Evolutionary conservation across 345 rosid genomes (phyloP), one percentile per base, ranked within the genome.

Genomic region (Ceriops zippeliana): DNA sequence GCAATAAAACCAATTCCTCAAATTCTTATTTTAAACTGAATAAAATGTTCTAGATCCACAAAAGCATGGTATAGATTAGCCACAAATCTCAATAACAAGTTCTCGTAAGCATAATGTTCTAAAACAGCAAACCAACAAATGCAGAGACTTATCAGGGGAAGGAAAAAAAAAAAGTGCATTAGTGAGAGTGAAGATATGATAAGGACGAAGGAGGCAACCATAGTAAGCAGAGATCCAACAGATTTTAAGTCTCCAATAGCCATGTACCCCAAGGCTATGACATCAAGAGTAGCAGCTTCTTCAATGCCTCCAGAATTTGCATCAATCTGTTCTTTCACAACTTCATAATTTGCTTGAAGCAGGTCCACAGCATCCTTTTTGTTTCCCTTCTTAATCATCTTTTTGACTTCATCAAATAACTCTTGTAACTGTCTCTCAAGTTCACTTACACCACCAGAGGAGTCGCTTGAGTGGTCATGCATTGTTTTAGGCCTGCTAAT

Each of bases 221-320:
- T 75, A 76, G 81, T 72, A 59, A 93, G 82, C 63, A 89, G 34
- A 2, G 76, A 75, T 4, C 61, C 76, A 15, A 90, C 83, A 35
- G 76, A 68, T 70, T 86, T 86, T 66, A 85, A 67, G 75, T 89
- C 86, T 75, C 96, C 97, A 62, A 85, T 58, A 75, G 84, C 85
- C 86, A 86, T 77, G 73, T 86, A 89, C 3, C 97, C 97, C 81
- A 93, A 71, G 19, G 93, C 89, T 75, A 90, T 75, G 64, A 89
- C 73, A 71, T 93, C 96, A 63, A 93, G 93, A 65, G 82, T 71
- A 60, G 97, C 93, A 76, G 86, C 92, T 86, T 90, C 87, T 74
- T 89, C 84, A 21, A 90, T 64, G 72, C 96, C 85, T 79, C 72
- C 76, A 38, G 73, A 63, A 69, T 97, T 97, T 0, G 80, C 82